Evolutionary conservation across 2,329 filamentous ascomycete genomes (phyloP), one percentile per base, ranked within the genome.

Genomic region (Huntiella savannae): DNA sequence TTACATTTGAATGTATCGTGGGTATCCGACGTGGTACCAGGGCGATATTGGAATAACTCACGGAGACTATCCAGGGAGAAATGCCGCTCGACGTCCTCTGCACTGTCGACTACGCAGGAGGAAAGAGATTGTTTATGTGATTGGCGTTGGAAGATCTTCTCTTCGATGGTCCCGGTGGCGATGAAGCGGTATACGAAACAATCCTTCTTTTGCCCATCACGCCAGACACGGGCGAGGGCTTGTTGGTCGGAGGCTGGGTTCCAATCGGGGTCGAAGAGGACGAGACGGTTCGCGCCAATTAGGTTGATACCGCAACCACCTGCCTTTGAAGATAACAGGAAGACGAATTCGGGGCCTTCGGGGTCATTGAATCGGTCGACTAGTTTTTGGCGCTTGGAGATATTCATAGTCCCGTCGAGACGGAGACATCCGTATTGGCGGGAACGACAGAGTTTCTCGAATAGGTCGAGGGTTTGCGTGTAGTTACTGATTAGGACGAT

Each of bases 101-200:
- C 88, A 2, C 82, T 87, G 61, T 98, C 91, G 5, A 98, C 91
- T 4, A 98, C 91, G 55, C 87, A 95, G 0, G 85, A 93, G 1
- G 88, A 96, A 1, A 98, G 68, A 5, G 85, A 92, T 62, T 98
- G 91, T 63, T 98, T 98, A 68, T 98, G 92, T 1, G 84, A 93
- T 58, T 98, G 91, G 7, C 92, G 80, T 62, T 98, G 91, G 65
- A 98, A 98, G 54, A 98, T 95, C 65, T 98, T 98, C 62, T 98
- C 91, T 59, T 98, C 91, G 51, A 98, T 98, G 0, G 87, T 95
- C 3, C 91, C 91, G 0, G 92, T 96, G 0, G 87, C 83, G 55
- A 98, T 98, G 64, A 98, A 98, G n/a, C 91, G 82, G 61, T 98
- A 98, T 12, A 98, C 91, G 56, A 98, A 98, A 58, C 91, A 98